Base-by-base conservation (phyloP, 1,284 basidiomycete genomes). In the Filobasidium uniguttulatum region DNA sequence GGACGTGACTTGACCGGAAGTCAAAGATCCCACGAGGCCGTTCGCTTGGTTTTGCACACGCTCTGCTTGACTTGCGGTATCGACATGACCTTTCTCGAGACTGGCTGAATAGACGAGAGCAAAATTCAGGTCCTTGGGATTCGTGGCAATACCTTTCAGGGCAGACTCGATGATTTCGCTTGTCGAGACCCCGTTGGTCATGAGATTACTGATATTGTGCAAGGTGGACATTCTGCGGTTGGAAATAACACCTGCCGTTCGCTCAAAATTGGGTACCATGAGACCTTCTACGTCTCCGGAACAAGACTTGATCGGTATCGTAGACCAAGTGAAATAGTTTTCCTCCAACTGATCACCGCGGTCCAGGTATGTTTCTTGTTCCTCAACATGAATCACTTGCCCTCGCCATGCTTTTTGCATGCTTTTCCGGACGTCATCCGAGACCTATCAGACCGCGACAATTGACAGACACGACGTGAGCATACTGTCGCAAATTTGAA, bases 201-300 rank as follows among this genome's bases (percentile, higher is more conserved):
- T 53, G 4, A 44, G 33, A 22, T 49, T 48, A 31, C 57, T 55
- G 28, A 59, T 50, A 25, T 58, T 53, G 33, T 57, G 55, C 6
- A 61, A 46, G 1, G 51, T 52, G n/a, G 47, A 34, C 12, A 61
- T 49, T 6, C 60, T 52, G 14, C 60, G 40, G 33, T 56, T 56
- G 10, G 57, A 53, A 5, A 59, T 50, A 5, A 59, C 44, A 8
- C 49, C 47, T 14, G 28, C 47, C 7, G 58, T 61, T 23, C 54
- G 56, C 34, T 61, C 60, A 37, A 61, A 61, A 31, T 59, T 59
- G 19, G 57, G 57, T 15, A 57, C 55, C 33, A 49, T 47, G 12
- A 59, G 46, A 12, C 50, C 50, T 23, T 52, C 50, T 8, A 52
- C 46, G 1, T 29, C 22, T 3, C 46, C 50, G 15, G 38, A 28